These are phyloP conservation scores for Byssochlamys sp. DNA, from an alignment of 2,329 filamentous ascomycete species.

Conservation along the genomic window DNA sequence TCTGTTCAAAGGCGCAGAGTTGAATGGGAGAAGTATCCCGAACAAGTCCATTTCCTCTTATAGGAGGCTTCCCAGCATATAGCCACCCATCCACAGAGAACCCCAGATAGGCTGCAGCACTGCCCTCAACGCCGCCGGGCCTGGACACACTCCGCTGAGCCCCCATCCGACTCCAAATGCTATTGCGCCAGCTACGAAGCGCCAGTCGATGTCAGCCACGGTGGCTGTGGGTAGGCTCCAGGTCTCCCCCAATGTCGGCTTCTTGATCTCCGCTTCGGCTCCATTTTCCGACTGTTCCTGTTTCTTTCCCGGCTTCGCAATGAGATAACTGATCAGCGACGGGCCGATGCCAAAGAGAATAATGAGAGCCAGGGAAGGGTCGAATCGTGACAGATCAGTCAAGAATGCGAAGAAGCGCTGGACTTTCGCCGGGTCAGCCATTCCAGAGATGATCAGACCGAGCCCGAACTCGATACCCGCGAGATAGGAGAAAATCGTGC, in stretches of 20 bases:
- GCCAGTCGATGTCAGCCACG: slow-evolving; percentile 39
- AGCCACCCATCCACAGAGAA: slow-evolving; percentile 38
- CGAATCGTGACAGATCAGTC: slow-evolving; percentile 36
- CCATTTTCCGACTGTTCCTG: slow-evolving; percentile 17
- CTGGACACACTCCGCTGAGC: slow-evolving; percentile 43
- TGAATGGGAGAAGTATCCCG: not conserved
- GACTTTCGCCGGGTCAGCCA: slow-evolving; percentile 44
- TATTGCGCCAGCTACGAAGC: slow-evolving; percentile 39
- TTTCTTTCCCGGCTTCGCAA: slow-evolving; percentile 21
- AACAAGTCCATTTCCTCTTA: slow-evolving; percentile 6
- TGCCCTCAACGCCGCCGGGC: slow-evolving; percentile 40
- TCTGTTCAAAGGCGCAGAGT: not conserved
- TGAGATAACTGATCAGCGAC: slow-evolving; percentile 29
- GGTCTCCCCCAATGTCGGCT: slow-evolving; percentile 33
- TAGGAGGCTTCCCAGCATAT: slow-evolving; percentile 33
- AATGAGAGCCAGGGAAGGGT: slow-evolving; percentile 42
- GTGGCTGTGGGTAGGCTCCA: slow-evolving; percentile 39
- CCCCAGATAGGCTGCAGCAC: slow-evolving; percentile 42
- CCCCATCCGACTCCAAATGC: slow-evolving; percentile 46
- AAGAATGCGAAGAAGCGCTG: slow-evolving; percentile 40
- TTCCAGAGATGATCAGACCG: slow-evolving; percentile 43
- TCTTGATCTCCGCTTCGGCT: slow-evolving; percentile 17
- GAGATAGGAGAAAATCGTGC: slow-evolving; percentile 33
- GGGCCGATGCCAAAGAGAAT: slow-evolving; percentile 43
- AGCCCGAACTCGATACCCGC: slow-evolving; percentile 43